A percentile compares a stretch with the other conserved stretches of the same genome.
These are phyloP conservation scores for Kluyveromyces aestuarii DNA, from an alignment of 805 yeast genomes.

Conservation along the genomic window DNA sequence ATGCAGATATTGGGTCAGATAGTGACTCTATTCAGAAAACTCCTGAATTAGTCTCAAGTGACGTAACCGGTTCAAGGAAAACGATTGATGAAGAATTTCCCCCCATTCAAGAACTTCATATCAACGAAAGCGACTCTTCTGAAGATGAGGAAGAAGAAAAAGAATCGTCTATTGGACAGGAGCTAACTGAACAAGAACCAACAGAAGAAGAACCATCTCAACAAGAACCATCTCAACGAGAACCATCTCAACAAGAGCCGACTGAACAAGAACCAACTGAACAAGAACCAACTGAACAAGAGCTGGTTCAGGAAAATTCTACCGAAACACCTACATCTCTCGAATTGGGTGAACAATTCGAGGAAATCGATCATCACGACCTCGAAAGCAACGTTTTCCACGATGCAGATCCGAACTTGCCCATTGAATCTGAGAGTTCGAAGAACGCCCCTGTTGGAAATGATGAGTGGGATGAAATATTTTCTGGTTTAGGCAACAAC, in stretches of 20 bases:
- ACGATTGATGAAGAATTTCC: constrained; percentile 5
- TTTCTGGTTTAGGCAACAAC: constrained; percentile 73
- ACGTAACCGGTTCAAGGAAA: constrained; percentile 3
- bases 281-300: constrained; percentile 35
- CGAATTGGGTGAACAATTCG: constrained; percentile 20
- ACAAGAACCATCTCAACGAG: constrained; percentile 7
- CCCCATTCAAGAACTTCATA: constrained; percentile 10
- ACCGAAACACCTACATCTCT: constrained; percentile 12
- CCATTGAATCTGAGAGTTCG: background rate
- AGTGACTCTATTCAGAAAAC: constrained; percentile 9
- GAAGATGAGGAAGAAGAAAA: constrained; percentile 49
- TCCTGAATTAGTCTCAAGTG: constrained; percentile 13
- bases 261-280: constrained; percentile 19
- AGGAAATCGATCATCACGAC: constrained; percentile 18
- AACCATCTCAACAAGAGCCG: too few relatives aligned
- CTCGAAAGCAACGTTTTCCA: constrained; percentile 14
- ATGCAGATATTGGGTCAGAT: constrained; percentile 2
- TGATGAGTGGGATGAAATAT: constrained; percentile 92
- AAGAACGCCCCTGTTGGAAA: constrained; percentile 25
- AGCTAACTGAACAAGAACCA: constrained; percentile 31
- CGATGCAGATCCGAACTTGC: background rate
- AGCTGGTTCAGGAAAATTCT: constrained; percentile 24
- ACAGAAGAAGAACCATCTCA: constrained; percentile 31
- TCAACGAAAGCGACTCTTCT: constrained; percentile 12
- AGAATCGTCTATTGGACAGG: too few relatives aligned